Conservation (phyloP, 2,329 filamentous ascomycete genomes). For the Aaosphaeria arxii region DNA sequence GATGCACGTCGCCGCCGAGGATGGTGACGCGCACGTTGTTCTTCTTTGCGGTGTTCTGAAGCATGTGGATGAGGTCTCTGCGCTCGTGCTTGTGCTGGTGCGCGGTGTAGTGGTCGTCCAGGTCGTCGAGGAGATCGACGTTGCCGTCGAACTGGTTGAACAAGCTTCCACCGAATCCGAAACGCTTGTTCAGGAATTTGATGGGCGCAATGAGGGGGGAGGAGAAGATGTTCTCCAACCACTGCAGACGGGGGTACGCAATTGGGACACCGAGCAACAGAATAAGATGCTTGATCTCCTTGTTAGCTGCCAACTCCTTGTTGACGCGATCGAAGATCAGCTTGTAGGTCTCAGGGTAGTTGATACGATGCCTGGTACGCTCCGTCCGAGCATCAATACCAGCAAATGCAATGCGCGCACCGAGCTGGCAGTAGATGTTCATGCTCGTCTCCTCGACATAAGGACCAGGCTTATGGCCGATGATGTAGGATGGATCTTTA, state of each 20-base stretch:
- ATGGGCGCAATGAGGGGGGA: conserved; percentile 86
- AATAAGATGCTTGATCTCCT: conserved; percentile 61
- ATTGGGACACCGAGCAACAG: conserved; percentile 71
- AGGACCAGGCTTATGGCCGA: conserved; percentile 68
- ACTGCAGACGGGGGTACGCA: conserved; percentile 72
- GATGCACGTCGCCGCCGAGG: conserved; percentile 62
- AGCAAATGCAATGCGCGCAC: conserved; percentile 61
- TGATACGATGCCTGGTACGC: conserved; percentile 89
- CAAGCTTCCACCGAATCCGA: conserved; percentile 78
- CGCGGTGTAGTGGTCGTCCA: conserved; percentile 79
- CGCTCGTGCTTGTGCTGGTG: conserved; percentile 89
- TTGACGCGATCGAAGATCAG: conserved; percentile 57
- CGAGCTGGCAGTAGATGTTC: conserved; percentile 62
- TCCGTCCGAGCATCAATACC: conserved; percentile 62
- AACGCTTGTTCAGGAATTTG: conserved; percentile 85
- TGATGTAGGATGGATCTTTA: conserved; percentile 66
- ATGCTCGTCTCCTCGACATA: conserved; percentile 62
- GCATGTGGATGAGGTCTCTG: conserved; percentile 63
- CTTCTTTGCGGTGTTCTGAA: conserved; percentile 58
- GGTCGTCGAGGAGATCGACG: conserved; percentile 62
- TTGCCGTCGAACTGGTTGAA: conserved; percentile 92
- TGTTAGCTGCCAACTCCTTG: conserved; percentile 51
- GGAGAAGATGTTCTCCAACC: conserved; percentile 88
- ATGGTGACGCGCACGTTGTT: conserved; percentile 60
- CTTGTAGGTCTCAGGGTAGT: conserved; percentile 68